Conservation (phyloP, 2,329 filamentous ascomycete species). For the Amesomyces nigricolor region DNA sequence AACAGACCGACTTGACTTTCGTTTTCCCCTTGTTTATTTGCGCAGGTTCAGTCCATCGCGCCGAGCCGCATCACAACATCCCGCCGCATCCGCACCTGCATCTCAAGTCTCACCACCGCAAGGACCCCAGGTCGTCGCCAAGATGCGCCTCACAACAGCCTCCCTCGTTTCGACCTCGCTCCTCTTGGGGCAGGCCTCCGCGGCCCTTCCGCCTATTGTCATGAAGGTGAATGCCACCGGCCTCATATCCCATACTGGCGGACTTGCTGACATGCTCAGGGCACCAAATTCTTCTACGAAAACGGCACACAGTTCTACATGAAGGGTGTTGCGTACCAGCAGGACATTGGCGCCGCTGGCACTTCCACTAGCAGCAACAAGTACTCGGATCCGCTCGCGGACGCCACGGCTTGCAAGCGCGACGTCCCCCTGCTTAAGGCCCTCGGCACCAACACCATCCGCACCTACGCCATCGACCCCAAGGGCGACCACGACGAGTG, state of each 20-base stretch:
- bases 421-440: conserved; percentile 77
- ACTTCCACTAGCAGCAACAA: conserved; percentile 41
- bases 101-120: not conserved
- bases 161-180: conserved; percentile 33
- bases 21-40: not conserved
- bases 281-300: conserved; percentile 69
- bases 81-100: not conserved
- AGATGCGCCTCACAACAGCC: conserved; percentile 28
- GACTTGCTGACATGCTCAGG: conserved; percentile 22
- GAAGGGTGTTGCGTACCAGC: conserved; percentile 92
- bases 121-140: conserved; percentile 8
- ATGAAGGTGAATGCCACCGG: conserved; percentile 53
- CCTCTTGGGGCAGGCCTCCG: conserved; percentile 37
- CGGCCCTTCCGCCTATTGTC: conserved; percentile 52
- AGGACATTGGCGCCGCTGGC: conserved; percentile 60
- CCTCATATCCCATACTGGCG: not conserved
- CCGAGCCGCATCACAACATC: not conserved
- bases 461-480: conserved; percentile 89
- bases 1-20: conserved; percentile 2
- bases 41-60: not conserved
- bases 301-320: conserved; percentile 68
- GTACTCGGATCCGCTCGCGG: conserved; percentile 79
- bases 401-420: conserved; percentile 66
- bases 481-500: conserved; percentile 70
- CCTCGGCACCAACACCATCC: conserved; percentile 85